Percentiles rank a stretch among this genome's conserved stretches.
Evolutionary conservation across 2,329 filamentous ascomycete genomes (phyloP).

Genomic region (Xenosphaeropsis pyriputrescens): DNA sequence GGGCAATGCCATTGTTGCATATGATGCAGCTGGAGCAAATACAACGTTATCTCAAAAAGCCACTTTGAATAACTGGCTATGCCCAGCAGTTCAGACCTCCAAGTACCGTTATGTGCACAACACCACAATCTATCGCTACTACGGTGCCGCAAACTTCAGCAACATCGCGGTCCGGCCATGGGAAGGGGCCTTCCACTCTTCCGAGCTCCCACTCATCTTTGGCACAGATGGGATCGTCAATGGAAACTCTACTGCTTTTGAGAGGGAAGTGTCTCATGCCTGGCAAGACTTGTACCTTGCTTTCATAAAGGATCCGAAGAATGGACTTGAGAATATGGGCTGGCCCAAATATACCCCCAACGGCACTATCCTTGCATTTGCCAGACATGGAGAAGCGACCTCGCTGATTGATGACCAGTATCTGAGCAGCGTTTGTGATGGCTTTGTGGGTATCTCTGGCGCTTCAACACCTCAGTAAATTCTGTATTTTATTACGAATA

Average conservation of each 20-base stretch:
- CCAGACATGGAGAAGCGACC: too few relatives aligned
- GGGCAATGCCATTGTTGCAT: too few relatives aligned
- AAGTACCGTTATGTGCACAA: slow-evolving; percentile 1
- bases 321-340: background rate
- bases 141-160: slow-evolving; percentile 17
- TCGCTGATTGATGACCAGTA: too few relatives aligned
- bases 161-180: slow-evolving; percentile 14
- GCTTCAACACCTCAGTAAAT: too few relatives aligned
- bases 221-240: background rate
- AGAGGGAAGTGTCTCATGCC: slow-evolving; percentile 14
- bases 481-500: too few relatives aligned
- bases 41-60: too few relatives aligned
- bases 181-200: slow-evolving; percentile 17
- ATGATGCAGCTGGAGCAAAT: too few relatives aligned
- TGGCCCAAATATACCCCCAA: background rate
- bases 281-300: background rate
- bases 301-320: background rate
- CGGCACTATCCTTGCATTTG: background rate
- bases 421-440: too few relatives aligned
- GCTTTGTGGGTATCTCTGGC: too few relatives aligned
- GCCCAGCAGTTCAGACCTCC: slow-evolving; percentile 8
- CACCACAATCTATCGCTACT: slow-evolving; percentile 14
- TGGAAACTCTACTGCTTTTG: slow-evolving; percentile 48
- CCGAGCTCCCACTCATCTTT: slow-evolving; percentile 17
- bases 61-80: slow-evolving; percentile 10